These are phyloP conservation scores for Thielaviopsis populi DNA, from an alignment of 2,329 filamentous ascomycete genomes.

Conservation along the genomic window DNA sequence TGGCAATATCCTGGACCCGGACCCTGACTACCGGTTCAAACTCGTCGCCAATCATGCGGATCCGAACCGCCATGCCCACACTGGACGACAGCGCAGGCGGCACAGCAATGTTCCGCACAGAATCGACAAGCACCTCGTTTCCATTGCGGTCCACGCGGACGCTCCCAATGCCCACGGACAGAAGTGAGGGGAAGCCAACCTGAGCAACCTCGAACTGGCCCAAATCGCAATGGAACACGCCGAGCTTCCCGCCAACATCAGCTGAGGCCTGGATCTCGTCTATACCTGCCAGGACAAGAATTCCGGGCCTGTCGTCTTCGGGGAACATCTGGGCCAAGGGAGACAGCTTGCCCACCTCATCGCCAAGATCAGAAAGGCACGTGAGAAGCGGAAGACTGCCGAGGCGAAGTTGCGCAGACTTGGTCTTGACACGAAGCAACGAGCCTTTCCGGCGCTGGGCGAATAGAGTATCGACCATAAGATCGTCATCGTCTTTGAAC, in stretches of 20 bases:
- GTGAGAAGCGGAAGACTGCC: slow-evolving; percentile 49
- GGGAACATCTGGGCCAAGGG: slow-evolving; percentile 89
- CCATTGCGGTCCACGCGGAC: slow-evolving; percentile 49
- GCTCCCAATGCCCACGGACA: slow-evolving; percentile 58
- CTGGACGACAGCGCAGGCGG: slow-evolving; percentile 20
- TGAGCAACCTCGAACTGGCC: slow-evolving; percentile 58
- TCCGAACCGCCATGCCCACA: slow-evolving; percentile 52
- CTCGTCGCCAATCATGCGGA: slow-evolving; percentile 82
- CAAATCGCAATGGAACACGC: slow-evolving; percentile 42
- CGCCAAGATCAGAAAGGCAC: slow-evolving; percentile 53
- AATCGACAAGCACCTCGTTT: slow-evolving; percentile 56
- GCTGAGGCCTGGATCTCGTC: slow-evolving; percentile 46
- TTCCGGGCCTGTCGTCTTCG: slow-evolving; percentile 82
- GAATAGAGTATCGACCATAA: slow-evolving; percentile 81
- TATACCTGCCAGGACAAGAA: slow-evolving; percentile 59
- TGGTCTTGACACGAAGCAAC: slow-evolving; percentile 57
- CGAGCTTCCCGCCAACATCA: slow-evolving; percentile 54
- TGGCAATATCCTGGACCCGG: slow-evolving; percentile 65
- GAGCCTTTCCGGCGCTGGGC: slow-evolving; percentile 76
- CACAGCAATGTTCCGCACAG: slow-evolving; percentile 22
- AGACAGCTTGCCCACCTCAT: slow-evolving; percentile 68
- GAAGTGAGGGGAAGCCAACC: slow-evolving; percentile 68
- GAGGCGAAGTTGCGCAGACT: slow-evolving; percentile 47
- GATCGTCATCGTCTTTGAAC: slow-evolving; percentile 80
- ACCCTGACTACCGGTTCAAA: slow-evolving; percentile 82